Evolutionary conservation across 225 moss, liverwort and hornwort species (phyloP).

Genomic region (Takakia lepidozioides): DNA sequence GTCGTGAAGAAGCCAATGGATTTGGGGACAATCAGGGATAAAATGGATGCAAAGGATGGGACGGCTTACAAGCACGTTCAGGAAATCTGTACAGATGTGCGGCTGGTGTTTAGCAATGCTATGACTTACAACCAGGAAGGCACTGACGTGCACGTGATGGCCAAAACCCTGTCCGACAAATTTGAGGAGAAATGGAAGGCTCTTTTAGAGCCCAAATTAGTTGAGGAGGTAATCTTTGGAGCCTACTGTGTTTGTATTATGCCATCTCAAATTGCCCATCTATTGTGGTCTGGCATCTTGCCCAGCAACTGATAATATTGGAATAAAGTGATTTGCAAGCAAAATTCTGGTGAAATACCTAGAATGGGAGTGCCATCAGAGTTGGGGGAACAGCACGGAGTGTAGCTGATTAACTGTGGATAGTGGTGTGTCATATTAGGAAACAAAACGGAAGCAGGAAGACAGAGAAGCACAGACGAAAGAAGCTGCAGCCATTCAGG

Average conservation of each 20-base stretch:
- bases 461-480: conserved; percentile 66
- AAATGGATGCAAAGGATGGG: conserved; percentile 88
- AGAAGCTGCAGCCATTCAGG: conserved; percentile 54
- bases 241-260: too few relatives aligned
- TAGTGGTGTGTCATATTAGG: conserved; percentile 43
- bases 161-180: conserved; percentile 84
- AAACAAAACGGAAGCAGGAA: conserved; percentile 67
- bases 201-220: conserved; percentile 78
- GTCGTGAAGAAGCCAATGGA: conserved; percentile 96
- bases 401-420: too few relatives aligned
- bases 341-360: too few relatives aligned
- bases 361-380: too few relatives aligned
- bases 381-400: too few relatives aligned
- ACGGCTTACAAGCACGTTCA: conserved; percentile 89
- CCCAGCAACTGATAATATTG: too few relatives aligned
- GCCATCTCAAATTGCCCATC: too few relatives aligned
- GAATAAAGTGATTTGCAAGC: too few relatives aligned
- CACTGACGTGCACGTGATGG: conserved; percentile 85
- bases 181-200: conserved; percentile 97
- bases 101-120: conserved; percentile 90
- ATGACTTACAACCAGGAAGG: conserved; percentile 81
- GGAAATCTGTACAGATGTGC: conserved; percentile 79
- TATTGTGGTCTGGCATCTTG: too few relatives aligned
- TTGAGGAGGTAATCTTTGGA: conserved; percentile 91
- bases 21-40: conserved; percentile 85